These are phyloP conservation scores for Cystobasidium onofrii DNA, from an alignment of 768 basidiomycete genomes.

Conservation along the genomic window DNA sequence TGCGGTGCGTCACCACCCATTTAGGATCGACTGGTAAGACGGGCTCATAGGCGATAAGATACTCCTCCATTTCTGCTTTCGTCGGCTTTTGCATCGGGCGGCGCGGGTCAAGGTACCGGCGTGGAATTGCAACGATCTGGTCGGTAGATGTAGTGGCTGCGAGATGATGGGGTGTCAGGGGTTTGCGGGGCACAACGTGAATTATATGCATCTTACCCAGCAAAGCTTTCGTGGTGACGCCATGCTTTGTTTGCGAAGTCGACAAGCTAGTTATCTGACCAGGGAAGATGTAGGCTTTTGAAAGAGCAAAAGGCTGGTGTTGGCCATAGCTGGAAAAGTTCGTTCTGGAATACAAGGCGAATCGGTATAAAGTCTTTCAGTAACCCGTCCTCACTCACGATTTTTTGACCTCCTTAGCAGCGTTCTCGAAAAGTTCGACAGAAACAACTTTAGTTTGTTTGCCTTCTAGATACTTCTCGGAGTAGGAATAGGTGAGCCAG, in stretches of 20 bases:
- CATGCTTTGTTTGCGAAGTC: constrained; percentile 74
- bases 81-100: constrained; percentile 70
- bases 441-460: constrained; percentile 68
- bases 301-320: constrained; percentile 49
- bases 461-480: constrained; percentile 50
- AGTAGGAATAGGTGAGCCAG: constrained; percentile 85
- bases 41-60: constrained; percentile 75
- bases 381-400: background rate
- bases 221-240: constrained; percentile 76
- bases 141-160: constrained; percentile 68
- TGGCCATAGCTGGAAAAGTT: background rate
- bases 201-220: constrained; percentile 55
- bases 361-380: background rate
- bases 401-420: background rate
- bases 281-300: constrained; percentile 65
- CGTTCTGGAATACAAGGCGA: background rate
- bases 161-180: constrained; percentile 12
- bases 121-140: constrained; percentile 66
- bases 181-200: too few species aligned
- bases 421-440: constrained; percentile 77
- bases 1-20: constrained; percentile 50
- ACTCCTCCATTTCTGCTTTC: constrained; percentile 70
- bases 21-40: constrained; percentile 62
- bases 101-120: constrained; percentile 70
- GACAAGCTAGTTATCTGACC: constrained; percentile 61